phyloP scores from a whole-genome alignment of 768 basidiomycete genomes.

The Leccinum disarticulatum region DNA sequence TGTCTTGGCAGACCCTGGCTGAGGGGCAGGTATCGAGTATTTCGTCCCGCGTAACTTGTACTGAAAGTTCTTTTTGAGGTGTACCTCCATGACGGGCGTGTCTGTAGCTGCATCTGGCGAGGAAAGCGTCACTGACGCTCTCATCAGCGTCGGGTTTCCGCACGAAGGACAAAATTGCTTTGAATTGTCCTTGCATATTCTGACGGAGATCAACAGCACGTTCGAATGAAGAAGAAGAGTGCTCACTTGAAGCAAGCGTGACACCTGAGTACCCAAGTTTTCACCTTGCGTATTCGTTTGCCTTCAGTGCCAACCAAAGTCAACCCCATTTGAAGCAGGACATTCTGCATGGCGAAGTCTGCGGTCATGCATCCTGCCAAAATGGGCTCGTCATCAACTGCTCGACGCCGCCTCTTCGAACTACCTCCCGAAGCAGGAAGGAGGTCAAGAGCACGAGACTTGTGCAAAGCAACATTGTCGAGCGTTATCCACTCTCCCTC shows the following conservation, averaged over 20 bases:
- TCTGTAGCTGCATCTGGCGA: constrained; percentile 59
- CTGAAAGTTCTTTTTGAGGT: constrained; percentile 95
- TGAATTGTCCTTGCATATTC: constrained; percentile 92
- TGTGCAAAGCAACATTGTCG: constrained; percentile 78
- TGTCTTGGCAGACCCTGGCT: constrained; percentile 82
- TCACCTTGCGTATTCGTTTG: constrained; percentile 84
- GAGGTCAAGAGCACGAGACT: constrained; percentile 82
- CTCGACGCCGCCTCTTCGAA: constrained; percentile 33
- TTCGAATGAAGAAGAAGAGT: background rate
- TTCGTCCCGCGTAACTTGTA: constrained; percentile 89
- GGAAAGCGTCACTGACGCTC: constrained; percentile 86
- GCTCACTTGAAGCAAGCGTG: constrained; percentile 99
- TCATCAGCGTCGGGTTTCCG: constrained; percentile 86
- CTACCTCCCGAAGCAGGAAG: constrained; percentile 54
- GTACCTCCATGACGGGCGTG: constrained; percentile 75
- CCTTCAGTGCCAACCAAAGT: constrained; percentile 89
- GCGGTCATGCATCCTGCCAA: constrained; percentile 93
- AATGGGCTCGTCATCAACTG: constrained; percentile 42
- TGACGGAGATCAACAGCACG: constrained; percentile 32
- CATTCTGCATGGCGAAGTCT: constrained; percentile 99
- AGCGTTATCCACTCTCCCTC: constrained; percentile 99
- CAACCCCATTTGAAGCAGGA: constrained; percentile 90
- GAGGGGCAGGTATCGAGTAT: constrained; percentile 90
- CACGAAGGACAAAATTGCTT: constrained; percentile 98
- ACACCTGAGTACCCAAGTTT: constrained; percentile 94